Evolutionary conservation across 1,284 basidiomycete species (phyloP), one percentile per base, ranked within the genome.

Genomic region (Ceratobasidium sp.): DNA sequence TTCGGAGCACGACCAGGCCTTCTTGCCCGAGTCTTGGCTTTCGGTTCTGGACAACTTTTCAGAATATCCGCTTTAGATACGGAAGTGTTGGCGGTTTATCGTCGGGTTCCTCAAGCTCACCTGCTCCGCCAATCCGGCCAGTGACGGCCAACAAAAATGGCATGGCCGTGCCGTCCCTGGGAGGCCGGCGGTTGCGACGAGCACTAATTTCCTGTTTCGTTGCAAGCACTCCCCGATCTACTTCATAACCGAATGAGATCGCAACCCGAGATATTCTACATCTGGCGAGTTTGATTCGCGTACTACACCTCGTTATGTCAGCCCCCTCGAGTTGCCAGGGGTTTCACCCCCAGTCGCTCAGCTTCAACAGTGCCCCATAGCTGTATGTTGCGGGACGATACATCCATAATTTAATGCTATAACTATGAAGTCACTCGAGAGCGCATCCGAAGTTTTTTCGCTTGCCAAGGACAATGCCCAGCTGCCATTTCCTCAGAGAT

Each of bases 1-100:
- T 58, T 70, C 65, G 65, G 65, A 53, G 65, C 41, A 58, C 52
- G 26, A 21, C 43, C 23, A n/a, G n/a, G n/a, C n/a, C n/a, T n/a
- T n/a, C n/a, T n/a, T n/a, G 36, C 28, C 53, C 28, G 30, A 39
- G 26, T 57, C 53, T 58, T 70, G 55, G 53, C 65, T 57, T 58
- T 48, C 8, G 26, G 45, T 32, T 58, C 53, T 48, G 30, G 55
- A n/a, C 39, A 58, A 32, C 36, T 26, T 41, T 12, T 8, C 21
- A 50, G 43, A 70, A 67, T 39, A 9, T 23, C 10, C 28, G 34
- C 14, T 26, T 8, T 43, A 53, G 10, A 26, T 41, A 2, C 28
- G 28, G 26, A 67, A 23, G 41, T 48, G 36, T 43, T 12, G 14
- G 52, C 65, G 65, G 65, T 43, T 46, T 48, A 57, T 70, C 53